Evolutionary conservation across 2,329 filamentous ascomycete species (phyloP), one percentile per base, ranked within the genome.

Genomic region (Fusarium udum): DNA sequence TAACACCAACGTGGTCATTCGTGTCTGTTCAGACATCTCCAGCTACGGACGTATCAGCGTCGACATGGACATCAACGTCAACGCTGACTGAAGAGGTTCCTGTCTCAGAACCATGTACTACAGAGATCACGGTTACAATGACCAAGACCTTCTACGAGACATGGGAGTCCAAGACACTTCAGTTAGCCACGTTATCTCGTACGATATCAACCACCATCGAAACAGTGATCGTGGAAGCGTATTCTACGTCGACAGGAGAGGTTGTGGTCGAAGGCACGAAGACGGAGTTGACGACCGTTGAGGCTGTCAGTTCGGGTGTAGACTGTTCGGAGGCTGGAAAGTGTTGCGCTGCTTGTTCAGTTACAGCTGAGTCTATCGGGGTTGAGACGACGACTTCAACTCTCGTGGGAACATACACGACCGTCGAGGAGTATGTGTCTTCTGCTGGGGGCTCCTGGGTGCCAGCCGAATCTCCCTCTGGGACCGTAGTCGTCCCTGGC

Each of bases 161-260:
- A 55, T 78, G 67, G 72, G 61, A 71, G 67, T 77, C 74, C 20
- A 72, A 69, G 45, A 52, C 57, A 18, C 67, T 73, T 9, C 42
- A 69, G 11, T 72, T 71, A 32, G 56, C 65, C 20, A 76, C 67
- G 4, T 24, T 78, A 45, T 45, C 72, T 31, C 73, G 69, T 40
- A 78, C 77, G 3, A 43, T 67, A 56, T 65, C 75, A 22, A 70
- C 70, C 7, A 78, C 70, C 5, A 73, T 78, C 43, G 63, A 73
- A 48, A 76, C 76, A 16, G 62, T 74, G 26, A 55, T 78, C 9
- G 65, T 77, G 51, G 76, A 78, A 58, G 66, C 73, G 26, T 78
- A 78, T 73, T 78, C 76, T 72, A 78, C 77, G 14, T 75, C 63
- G 65, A 78, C 71, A 11, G 75, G 75, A 26, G 74, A 76, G 48